A percentile compares a stretch with the other conserved stretches of the same genome.
Conservation (phyloP, 2,329 filamentous ascomycete species). For the Colletotrichum higginsianum region DNA sequence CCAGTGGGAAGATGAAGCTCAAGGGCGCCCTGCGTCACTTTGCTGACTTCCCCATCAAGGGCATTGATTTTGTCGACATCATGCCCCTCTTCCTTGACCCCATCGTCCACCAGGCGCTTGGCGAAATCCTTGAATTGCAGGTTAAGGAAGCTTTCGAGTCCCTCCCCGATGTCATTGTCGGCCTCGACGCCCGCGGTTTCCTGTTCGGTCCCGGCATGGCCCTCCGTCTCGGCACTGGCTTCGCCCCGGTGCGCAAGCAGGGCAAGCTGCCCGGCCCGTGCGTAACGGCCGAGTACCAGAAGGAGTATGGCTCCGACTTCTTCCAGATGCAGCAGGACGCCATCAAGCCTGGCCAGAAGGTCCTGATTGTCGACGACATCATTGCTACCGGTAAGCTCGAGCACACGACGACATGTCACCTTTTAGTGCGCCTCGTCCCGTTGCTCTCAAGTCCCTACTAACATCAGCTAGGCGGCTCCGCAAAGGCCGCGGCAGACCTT, state of each 20-base stretch:
- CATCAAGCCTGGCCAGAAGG: constrained; percentile 88
- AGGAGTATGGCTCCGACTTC: constrained; percentile 95
- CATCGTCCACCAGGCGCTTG: constrained; percentile 79
- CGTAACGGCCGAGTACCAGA: constrained; percentile 88
- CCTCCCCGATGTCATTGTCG: constrained; percentile 91
- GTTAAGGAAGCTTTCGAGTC: constrained; percentile 74
- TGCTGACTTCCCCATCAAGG: constrained; percentile 90
- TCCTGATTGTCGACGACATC: constrained; percentile 96
- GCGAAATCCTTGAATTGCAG: constrained; percentile 89
- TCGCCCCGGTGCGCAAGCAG: constrained; percentile 94
- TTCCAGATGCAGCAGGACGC: constrained; percentile 96
- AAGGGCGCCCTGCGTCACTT: constrained; percentile 84
- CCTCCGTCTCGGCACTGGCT: constrained; percentile 84
- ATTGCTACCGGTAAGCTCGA: constrained; percentile 89
- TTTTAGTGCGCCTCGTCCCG: constrained; percentile 32
- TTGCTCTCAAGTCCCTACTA: constrained; percentile 33
- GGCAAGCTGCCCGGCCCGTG: constrained; percentile 95
- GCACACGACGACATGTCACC: neutral
- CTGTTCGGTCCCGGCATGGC: constrained; percentile 94
- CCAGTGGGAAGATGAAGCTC: constrained; percentile 80
- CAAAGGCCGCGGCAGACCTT: constrained; percentile 87
- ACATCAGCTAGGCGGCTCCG: constrained; percentile 81
- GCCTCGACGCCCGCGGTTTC: constrained; percentile 94
- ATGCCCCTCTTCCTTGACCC: constrained; percentile 93
- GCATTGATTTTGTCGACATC: constrained; percentile 98